phyloP scores from a whole-genome alignment of 257 asterid species.

The Nyctanthes arbortristis region DNA sequence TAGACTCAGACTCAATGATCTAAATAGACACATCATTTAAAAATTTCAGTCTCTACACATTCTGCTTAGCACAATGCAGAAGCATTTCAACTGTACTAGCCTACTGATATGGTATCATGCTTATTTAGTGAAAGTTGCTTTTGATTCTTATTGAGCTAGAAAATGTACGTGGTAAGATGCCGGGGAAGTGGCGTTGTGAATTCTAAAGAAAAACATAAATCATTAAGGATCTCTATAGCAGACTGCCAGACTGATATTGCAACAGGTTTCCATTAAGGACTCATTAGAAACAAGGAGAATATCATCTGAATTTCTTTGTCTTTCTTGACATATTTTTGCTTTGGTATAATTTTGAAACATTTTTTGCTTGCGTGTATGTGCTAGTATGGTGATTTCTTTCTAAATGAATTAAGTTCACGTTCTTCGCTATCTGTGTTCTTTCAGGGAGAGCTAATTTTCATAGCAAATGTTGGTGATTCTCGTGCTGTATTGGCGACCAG shows the following conservation, averaged over 20 bases:
- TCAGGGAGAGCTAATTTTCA: slow-evolving; percentile 69
- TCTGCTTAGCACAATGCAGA: no score
- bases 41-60: no score
- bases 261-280: background rate
- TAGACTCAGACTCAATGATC: background rate
- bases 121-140: no score
- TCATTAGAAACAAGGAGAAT: background rate
- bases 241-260: background rate
- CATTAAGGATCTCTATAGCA: background rate
- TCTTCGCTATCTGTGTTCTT: slow-evolving; percentile 9
- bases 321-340: background rate
- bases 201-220: no score
- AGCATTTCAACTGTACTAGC: background rate
- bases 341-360: background rate
- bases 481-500: slow-evolving; percentile 91
- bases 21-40: no score
- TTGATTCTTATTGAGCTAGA: no score
- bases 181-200: no score
- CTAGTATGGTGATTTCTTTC: background rate
- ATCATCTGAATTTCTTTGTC: background rate
- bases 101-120: no score
- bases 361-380: background rate
- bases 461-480: slow-evolving; percentile 94
- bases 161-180: no score
- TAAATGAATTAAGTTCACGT: background rate